Evolutionary conservation across 1,139 yeast genomes (phyloP).

Genomic region (Pichia kudriavzevii): DNA sequence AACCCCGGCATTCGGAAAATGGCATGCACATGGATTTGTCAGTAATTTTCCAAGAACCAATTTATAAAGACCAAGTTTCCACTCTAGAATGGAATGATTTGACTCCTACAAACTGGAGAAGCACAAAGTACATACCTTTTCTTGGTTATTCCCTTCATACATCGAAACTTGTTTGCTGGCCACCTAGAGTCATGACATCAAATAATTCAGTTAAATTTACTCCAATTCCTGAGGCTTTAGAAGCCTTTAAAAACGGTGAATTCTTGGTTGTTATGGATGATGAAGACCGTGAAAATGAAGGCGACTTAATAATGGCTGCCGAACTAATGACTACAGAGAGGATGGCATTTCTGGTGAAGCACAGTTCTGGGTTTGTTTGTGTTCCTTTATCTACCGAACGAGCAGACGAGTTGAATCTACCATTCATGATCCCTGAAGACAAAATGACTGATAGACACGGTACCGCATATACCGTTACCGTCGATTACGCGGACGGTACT

Average conservation of each 20-base stretch:
- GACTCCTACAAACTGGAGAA: no score
- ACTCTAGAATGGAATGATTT: no score
- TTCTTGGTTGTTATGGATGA: slow-evolving; percentile 94
- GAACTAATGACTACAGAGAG: slow-evolving; percentile 68
- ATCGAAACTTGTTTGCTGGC: no score
- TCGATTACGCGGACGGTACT: slow-evolving; percentile 77
- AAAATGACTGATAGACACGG: slow-evolving; percentile 79
- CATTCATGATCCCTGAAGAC: slow-evolving; percentile 53
- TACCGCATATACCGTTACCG: slow-evolving; percentile 92
- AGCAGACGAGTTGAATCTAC: slow-evolving; percentile 76
- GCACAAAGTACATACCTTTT: no score
- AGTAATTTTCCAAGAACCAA: background rate
- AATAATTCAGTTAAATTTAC: slow-evolving; percentile 32
- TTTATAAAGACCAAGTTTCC: background rate
- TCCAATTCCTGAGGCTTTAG: slow-evolving; percentile 65
- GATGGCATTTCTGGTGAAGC: slow-evolving; percentile 91
- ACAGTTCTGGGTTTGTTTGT: slow-evolving; percentile 89
- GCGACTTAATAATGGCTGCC: slow-evolving; percentile 92
- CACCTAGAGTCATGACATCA: no score
- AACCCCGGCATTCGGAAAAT: background rate
- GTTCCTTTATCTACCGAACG: slow-evolving; percentile 73
- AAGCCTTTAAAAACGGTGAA: slow-evolving; percentile 79
- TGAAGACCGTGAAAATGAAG: slow-evolving; percentile 94
- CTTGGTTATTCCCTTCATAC: no score
- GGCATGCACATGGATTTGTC: no score